Evolutionary conservation across 176 grass and related monocot genomes (phyloP), one percentile per base, ranked within the genome.

Genomic region (Tillandsia leiboldiana): DNA sequence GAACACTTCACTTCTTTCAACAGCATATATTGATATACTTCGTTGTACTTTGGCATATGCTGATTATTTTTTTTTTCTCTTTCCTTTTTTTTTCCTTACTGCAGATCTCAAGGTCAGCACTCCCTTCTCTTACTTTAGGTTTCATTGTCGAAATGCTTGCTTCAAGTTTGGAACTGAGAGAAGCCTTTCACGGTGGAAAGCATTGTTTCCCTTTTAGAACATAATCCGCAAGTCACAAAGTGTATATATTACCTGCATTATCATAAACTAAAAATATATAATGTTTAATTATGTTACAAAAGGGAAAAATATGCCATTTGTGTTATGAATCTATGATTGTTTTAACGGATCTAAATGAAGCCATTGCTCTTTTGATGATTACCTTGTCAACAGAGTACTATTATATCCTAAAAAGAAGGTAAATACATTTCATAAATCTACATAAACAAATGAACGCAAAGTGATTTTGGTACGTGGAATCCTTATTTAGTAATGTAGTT

Each of bases 31-130:
- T 20, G 15, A 10, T 18, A 12, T 42, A 17, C 8, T 51, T 33
- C 24, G 33, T 42, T 65, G 8, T 66, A 42, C 1, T 51, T 75
- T 7, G 2, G 18, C 12, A n/a, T 54, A 9, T 29, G n/a, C 59
- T 64, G n/a, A 51, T 51, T 74, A 14, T 5, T 49, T 15, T 49
- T 29, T 14, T 50, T 51, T 12, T 15, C 50, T 65, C 73, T 7
- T 65, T 78, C 72, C 54, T 56, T 20, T 53, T 65, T 68, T 68
- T 78, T 75, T 26, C 56, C 51, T 42, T 78, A 15, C 76, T 91
- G 77, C 92, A 96, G 92, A 82, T 77, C 82, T 77, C 92, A 91
- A 96, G 88, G 92, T 96, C 61, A 88, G 92, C 50, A 71, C 58
- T 87, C 18, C 67, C 64, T 26, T 69, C 51, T 51, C 24, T 42